Percentiles rank a stretch among this genome's conserved stretches.
phyloP scores from a whole-genome alignment of 352 stramenopile genomes.

The Phytophthora pisi region DNA sequence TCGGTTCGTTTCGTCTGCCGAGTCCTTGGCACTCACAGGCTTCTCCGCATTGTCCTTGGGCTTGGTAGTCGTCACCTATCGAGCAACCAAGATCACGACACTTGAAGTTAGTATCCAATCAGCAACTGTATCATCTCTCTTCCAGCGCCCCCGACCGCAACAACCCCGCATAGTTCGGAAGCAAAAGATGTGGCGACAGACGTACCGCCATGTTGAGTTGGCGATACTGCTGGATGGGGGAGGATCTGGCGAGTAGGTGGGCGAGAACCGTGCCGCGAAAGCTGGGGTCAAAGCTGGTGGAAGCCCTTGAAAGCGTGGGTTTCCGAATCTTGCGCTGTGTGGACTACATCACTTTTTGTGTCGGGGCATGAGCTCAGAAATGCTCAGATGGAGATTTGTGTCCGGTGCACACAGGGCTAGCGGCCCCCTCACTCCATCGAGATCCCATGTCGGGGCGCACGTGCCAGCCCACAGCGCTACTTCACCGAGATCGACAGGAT shows the following conservation, averaged over 20 bases:
- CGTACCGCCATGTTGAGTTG: conserved; percentile 30
- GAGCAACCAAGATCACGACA: conserved; percentile 14
- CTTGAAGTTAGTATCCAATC: conserved; percentile 23
- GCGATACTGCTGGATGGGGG: background rate
- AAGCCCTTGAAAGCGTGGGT: background rate
- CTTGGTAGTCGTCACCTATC: conserved; percentile 26
- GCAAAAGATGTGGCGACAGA: background rate
- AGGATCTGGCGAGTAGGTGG: background rate
- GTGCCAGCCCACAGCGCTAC: background rate
- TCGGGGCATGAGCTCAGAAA: too few species aligned
- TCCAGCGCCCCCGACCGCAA: background rate
- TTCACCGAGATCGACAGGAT: background rate
- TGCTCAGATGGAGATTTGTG: too few species aligned
- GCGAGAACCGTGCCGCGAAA: conserved; percentile 4
- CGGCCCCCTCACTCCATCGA: too few species aligned
- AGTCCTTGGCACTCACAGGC: conserved; percentile 21
- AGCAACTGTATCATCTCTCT: conserved; percentile 8
- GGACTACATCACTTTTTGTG: conserved; percentile 2
- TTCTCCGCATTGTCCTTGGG: conserved; percentile 16
- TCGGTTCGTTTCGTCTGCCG: conserved; percentile 24
- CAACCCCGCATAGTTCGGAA: background rate
- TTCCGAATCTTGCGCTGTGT: conserved; percentile 15
- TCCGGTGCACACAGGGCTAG: background rate
- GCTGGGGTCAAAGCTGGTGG: background rate
- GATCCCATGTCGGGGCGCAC: too few species aligned